Conservation (phyloP, 1,284 basidiomycete genomes). For the Nidula niveotomentosa region DNA sequence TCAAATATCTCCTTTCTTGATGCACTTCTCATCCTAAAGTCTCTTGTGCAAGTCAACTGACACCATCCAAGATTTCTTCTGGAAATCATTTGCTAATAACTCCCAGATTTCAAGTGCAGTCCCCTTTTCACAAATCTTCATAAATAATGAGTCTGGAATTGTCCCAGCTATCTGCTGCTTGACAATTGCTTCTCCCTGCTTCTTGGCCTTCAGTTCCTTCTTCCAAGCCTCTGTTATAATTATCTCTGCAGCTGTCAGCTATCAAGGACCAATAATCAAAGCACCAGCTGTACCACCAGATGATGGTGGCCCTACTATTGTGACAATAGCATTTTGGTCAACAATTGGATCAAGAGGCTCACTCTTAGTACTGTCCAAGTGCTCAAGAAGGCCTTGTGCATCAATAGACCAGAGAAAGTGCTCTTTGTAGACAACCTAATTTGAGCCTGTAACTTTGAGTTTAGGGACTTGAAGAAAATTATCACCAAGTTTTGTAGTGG, state of each 20-base stretch:
- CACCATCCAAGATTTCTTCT: conserved; percentile 18
- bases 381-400: conserved; percentile 8
- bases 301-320: not conserved
- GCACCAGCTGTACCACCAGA: not conserved
- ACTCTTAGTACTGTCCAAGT: conserved; percentile 1
- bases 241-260: not conserved
- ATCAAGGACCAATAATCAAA: not conserved
- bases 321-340: not conserved
- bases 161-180: conserved; percentile 24
- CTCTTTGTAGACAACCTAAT: conserved; percentile 21
- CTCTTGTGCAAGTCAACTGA: conserved; percentile 18
- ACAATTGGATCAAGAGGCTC: not conserved
- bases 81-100: conserved; percentile 12
- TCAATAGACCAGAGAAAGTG: conserved; percentile 14
- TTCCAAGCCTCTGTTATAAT: conserved; percentile 8
- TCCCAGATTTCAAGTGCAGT: conserved; percentile 19
- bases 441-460: conserved; percentile 15
- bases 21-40: conserved; percentile 21
- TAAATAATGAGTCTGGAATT: conserved; percentile 24
- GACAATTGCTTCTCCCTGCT: conserved; percentile 16
- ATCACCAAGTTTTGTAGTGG: conserved; percentile 3
- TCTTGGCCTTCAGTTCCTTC: conserved; percentile 10
- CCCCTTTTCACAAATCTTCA: conserved; percentile 15
- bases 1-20: too few species aligned
- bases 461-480: conserved; percentile 19